These are phyloP conservation scores for Lentinula novae-zelandiae DNA, from an alignment of 1,284 basidiomycete genomes.

Conservation along the genomic window DNA sequence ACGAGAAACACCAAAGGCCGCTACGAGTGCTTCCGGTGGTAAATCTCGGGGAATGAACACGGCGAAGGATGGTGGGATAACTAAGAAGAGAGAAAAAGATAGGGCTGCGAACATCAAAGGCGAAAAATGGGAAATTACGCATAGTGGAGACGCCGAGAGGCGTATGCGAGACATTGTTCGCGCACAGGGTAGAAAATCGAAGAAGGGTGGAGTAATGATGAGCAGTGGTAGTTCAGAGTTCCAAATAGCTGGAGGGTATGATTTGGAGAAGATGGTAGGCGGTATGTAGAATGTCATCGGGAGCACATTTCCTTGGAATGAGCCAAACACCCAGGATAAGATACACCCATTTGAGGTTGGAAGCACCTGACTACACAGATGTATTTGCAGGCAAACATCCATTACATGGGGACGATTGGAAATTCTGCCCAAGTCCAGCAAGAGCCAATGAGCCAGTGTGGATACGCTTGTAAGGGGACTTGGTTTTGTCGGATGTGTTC, in stretches of 20 bases:
- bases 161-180: conserved; percentile 89
- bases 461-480: no score
- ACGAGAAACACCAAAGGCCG: conserved; percentile 83
- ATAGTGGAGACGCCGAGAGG: conserved; percentile 63
- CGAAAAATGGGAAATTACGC: conserved; percentile 42
- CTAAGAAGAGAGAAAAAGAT: conserved; percentile 14
- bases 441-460: no score
- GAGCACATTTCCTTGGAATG: no score
- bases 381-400: no score
- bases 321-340: no score
- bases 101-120: conserved; percentile 19
- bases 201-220: conserved; percentile 78
- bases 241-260: conserved; percentile 71
- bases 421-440: no score
- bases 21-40: conserved; percentile 35
- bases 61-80: conserved; percentile 15
- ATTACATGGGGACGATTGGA: no score
- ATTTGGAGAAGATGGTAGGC: conserved; percentile 64
- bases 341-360: no score
- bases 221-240: conserved; percentile 77
- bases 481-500: no score
- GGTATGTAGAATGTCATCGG: background rate
- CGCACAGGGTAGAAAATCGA: conserved; percentile 77
- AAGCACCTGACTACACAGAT: no score
- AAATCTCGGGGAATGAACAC: conserved; percentile 16